Evolutionary conservation across 345 rosid species (phyloP), one percentile per base, ranked within the genome.

Genomic region (Salix udensis): DNA sequence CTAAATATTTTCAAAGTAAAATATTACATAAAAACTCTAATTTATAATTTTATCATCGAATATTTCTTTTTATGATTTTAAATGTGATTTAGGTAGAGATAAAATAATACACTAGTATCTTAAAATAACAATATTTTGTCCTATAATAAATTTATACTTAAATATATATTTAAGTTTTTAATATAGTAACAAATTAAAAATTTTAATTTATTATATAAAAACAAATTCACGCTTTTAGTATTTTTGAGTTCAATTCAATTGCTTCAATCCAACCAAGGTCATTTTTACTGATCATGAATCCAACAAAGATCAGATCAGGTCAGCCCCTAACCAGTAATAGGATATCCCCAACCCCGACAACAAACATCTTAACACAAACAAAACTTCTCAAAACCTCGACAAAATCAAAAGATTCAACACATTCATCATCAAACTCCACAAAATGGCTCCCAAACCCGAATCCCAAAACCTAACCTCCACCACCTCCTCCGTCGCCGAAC

Each of bases 401-500:
- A 36, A 21, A 0, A 66, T 8, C 42, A 66, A 19, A 66, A 36
- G 26, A 34, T 16, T 16, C n/a, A 16, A 9, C 69, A 8, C 23
- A 18, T 66, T 13, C 11, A 66, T 0, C 28, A 10, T 19, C 69
- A 46, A 23, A 68, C 19, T 5, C 73, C 60, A 30, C 21, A 19
- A 72, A 72, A 39, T 61, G 75, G 52, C 75, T 21, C 75, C 67
- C 67, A 72, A 48, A 40, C 34, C 73, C 36, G 72, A 68, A 30
- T 5, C 52, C 67, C 67, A 67, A 24, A 26, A 67, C 13, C 55
- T 19, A 23, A 11, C 71, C 34, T 15, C 77, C 5, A 23, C 71
- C 12, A 16, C 72, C 4, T 10, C 48, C 4, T 11, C 73, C 37
- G 21, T 40, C 5, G 42, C 11, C 42, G 69, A 58, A 11, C 28